These are phyloP conservation scores for Populus nigra DNA, from an alignment of 345 rosid genomes.

Conservation along the genomic window DNA sequence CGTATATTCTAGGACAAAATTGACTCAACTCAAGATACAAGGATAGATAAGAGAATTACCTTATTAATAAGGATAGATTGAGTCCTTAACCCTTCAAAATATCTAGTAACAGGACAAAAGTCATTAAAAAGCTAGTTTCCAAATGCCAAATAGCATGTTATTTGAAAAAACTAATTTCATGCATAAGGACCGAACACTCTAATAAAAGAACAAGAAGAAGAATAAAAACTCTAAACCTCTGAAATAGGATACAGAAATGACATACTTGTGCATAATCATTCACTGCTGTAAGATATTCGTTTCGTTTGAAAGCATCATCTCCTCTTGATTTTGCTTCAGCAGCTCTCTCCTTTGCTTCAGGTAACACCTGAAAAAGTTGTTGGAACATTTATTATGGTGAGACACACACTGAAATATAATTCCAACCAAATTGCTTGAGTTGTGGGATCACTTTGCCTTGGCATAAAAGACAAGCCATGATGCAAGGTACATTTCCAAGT, in stretches of 20 bases:
- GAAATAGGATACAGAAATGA: not conserved
- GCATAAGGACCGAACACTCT: not conserved
- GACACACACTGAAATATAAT: not conserved
- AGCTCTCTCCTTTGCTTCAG: constrained; percentile 72
- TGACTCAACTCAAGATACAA: no score
- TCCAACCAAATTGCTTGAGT: not conserved
- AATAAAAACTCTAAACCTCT: not conserved
- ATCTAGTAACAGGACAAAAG: not conserved
- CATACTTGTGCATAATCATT: constrained; percentile 83
- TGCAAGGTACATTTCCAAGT: not conserved
- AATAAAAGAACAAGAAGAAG: not conserved
- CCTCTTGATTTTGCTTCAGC: constrained; percentile 94
- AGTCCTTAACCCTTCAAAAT: not conserved
- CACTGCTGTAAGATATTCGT: constrained; percentile 57
- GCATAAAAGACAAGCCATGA: not conserved
- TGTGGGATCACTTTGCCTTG: not conserved
- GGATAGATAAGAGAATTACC: no score
- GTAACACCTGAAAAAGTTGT: constrained; percentile 51
- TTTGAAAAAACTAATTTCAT: not conserved
- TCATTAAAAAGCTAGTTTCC: not conserved
- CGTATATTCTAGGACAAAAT: no score
- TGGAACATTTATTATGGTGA: not conserved
- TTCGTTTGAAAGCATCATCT: constrained; percentile 65
- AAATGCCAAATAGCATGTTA: not conserved
- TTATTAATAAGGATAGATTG: no score